Conservation (phyloP, 1,139 yeast genomes). For the Pichia norvegensis region DNA sequence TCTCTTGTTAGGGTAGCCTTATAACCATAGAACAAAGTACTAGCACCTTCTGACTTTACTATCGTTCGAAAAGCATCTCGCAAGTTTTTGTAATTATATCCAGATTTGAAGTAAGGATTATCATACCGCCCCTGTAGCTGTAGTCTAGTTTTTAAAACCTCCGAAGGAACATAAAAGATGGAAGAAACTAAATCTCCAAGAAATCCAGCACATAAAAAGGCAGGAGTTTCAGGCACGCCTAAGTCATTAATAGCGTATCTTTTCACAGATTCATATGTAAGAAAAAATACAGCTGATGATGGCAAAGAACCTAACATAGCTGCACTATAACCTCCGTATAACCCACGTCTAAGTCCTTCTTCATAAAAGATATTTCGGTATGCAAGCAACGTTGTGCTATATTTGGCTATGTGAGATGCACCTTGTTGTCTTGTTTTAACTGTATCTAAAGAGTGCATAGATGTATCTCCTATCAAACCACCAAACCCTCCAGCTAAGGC, state of each 20-base stretch:
- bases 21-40: conserved; percentile 80
- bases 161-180: conserved; percentile 93
- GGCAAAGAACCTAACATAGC: conserved; percentile 91
- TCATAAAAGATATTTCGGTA: conserved; percentile 63
- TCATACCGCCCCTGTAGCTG: conserved; percentile 86
- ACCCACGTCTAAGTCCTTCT: conserved; percentile 79
- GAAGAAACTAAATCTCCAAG: conserved; percentile 87
- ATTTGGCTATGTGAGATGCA: conserved; percentile 60
- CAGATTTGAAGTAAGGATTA: conserved; percentile 71
- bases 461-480: conserved; percentile 85
- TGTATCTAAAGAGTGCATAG: conserved; percentile 93
- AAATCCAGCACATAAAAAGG: conserved; percentile 81
- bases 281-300: conserved; percentile 85
- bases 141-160: conserved; percentile 86
- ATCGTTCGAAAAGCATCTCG: conserved; percentile 64
- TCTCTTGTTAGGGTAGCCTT: conserved; percentile 89
- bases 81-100: conserved; percentile 75
- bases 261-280: conserved; percentile 79
- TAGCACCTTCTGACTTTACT: conserved; percentile 57
- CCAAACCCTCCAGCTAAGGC: conserved; percentile 91
- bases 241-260: conserved; percentile 57
- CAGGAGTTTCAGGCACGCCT: conserved; percentile 66
- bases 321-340: conserved; percentile 88
- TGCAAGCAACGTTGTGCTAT: conserved; percentile 64
- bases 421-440: conserved; percentile 97